phyloP scores from a whole-genome alignment of 169 alveolate genomes.

The Plasmodium adleri region DNA sequence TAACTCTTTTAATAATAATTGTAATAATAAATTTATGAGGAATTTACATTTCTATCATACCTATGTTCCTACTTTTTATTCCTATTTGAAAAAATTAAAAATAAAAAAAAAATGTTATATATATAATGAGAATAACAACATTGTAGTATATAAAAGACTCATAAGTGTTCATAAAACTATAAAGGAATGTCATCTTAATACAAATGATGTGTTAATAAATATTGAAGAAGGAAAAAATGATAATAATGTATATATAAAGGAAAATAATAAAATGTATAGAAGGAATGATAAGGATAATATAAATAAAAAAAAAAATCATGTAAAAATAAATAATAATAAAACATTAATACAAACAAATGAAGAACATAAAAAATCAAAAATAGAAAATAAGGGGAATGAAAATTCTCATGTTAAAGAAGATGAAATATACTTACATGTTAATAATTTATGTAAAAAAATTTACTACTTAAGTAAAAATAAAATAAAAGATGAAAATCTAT shows the following conservation, averaged over 20 bases:
- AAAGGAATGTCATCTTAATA: no score
- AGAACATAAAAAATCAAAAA: background rate
- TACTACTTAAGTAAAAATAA: conserved; percentile 34
- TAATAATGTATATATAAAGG: background rate
- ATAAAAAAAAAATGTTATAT: no score
- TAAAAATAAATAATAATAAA: background rate
- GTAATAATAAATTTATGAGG: no score
- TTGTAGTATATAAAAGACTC: no score
- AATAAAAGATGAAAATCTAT: conserved; percentile 41
- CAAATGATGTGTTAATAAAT: background rate
- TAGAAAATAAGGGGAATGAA: no score
- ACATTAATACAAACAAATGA: background rate
- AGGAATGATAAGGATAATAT: background rate
- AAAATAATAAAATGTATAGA: background rate
- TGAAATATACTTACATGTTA: background rate
- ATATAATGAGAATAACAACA: no score
- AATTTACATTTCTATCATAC: no score
- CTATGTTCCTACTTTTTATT: no score
- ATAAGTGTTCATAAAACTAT: no score
- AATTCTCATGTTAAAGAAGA: background rate
- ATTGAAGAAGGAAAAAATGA: background rate
- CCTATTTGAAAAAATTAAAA: no score
- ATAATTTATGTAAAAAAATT: conserved; percentile 48
- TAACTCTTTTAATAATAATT: no score
- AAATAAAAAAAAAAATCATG: background rate